Conservation (phyloP, 306 rosid genomes). For the Cucumis melo region DNA sequence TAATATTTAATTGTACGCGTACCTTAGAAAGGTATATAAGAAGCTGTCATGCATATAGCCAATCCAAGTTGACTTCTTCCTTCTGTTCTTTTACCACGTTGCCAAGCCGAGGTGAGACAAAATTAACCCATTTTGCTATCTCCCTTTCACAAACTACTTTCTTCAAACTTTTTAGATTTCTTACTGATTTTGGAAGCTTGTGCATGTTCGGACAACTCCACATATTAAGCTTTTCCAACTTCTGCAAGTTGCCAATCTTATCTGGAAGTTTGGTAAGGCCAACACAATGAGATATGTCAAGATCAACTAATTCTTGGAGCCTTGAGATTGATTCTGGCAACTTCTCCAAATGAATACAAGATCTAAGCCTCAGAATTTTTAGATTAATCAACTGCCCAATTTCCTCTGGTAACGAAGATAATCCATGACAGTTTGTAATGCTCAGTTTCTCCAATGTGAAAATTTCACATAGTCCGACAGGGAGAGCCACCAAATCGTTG, state of each 20-base stretch:
- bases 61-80: neutral
- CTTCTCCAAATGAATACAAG: conserved; percentile 23
- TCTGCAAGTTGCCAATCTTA: conserved; percentile 18
- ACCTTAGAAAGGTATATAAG: neutral
- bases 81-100: neutral
- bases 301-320: conserved; percentile 19
- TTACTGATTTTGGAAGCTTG: conserved; percentile 20
- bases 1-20: neutral
- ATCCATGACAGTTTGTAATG: conserved; percentile 42
- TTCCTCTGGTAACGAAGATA: conserved; percentile 24
- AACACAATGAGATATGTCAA: conserved; percentile 37
- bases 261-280: conserved; percentile 28
- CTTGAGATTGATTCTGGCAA: conserved; percentile 26
- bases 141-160: neutral
- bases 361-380: conserved; percentile 29
- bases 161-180: neutral
- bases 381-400: conserved; percentile 24
- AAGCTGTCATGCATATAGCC: neutral
- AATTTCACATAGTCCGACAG: conserved; percentile 23
- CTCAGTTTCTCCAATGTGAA: conserved; percentile 29
- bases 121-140: neutral
- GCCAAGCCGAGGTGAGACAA: neutral
- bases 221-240: conserved; percentile 16
- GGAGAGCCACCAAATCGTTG: conserved; percentile 31
- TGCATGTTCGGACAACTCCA: conserved; percentile 16